Base-by-base conservation (phyloP, 768 basidiomycete genomes). In the Russula emetica region DNA sequence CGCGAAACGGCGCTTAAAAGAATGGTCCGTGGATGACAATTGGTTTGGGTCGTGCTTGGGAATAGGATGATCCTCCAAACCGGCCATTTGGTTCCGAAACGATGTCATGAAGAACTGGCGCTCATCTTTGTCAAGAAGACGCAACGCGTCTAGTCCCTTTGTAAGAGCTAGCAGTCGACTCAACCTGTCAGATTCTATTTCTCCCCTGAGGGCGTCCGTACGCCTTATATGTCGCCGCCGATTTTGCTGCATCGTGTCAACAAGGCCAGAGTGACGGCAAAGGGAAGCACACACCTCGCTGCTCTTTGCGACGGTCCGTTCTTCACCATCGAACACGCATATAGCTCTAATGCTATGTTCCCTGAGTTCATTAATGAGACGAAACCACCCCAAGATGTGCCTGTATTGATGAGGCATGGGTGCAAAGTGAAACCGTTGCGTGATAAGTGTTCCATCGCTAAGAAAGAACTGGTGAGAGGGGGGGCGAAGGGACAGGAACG, bases 371-470 rank as follows among this genome's bases (percentile, higher is more conserved):
- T 77, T 76, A 7, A 84, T 76, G 38, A 92, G 78, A 40, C 82
- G 80, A 70, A 88, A 87, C 92, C 92, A 94, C 22, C 89, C 86
- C 4, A 90, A 74, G 24, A 93, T 79, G 73, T 94, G 92, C 34
- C 86, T 81, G 68, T 85, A 78, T 0, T 75, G 77, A 70, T 90
- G 85, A 1, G 85, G 84, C 57, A 79, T 74, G 16, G 80, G 85
- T 0, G 85, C 80, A 73, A 86, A 94, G 70, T 92, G 88, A 51
- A 92, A 79, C 26, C 91, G 83, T 71, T 91, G 90, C 0, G 91
- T 94, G 70, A 94, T 80, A 61, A 94, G 85, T 8, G 91, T 94
- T 52, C 86, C 92, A 79, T 94, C 92, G 50, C 92, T 93, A 69
- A 55, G 11, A 58, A 24, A 59, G 47, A 63, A 61, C 55, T 8